phyloP scores from a whole-genome alignment of 2,329 filamentous ascomycete species.

The Lojkania enalia region DNA sequence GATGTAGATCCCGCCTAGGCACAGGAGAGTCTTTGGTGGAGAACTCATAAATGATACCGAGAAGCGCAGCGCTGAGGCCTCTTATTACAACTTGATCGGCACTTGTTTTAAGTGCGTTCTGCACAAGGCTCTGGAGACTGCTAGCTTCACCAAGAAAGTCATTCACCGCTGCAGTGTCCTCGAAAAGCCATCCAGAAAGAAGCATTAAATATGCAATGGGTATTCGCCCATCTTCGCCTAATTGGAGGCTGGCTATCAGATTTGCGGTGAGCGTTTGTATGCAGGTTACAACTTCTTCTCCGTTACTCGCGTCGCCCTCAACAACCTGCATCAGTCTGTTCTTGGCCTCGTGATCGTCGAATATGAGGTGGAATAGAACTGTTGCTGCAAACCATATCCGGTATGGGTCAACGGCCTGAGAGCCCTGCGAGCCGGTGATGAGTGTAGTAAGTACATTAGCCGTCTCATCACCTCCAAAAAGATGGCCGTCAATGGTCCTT shows the following conservation, averaged over 20 bases:
- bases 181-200: conserved; percentile 85
- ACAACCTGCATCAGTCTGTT: conserved; percentile 76
- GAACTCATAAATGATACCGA: conserved; percentile 93
- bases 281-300: conserved; percentile 93
- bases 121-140: conserved; percentile 83
- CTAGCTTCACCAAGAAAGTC: conserved; percentile 92
- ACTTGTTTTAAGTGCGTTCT: conserved; percentile 62
- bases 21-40: conserved; percentile 97
- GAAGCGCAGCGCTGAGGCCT: conserved; percentile 79
- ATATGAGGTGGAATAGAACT: conserved; percentile 82
- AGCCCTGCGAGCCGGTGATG: conserved; percentile 65
- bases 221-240: conserved; percentile 76
- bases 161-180: conserved; percentile 87
- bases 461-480: conserved; percentile 74
- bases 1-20: conserved; percentile 76
- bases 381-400: conserved; percentile 87
- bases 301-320: conserved; percentile 84
- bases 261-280: conserved; percentile 88
- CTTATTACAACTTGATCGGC: conserved; percentile 68
- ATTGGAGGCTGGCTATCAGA: conserved; percentile 76
- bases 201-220: conserved; percentile 87
- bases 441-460: conserved; percentile 88
- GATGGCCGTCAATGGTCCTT: conserved; percentile 86
- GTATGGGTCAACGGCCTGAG: conserved; percentile 76
- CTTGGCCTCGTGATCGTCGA: conserved; percentile 79